These are phyloP conservation scores for Aspergillus kassunensis DNA, from an alignment of 495 filamentous ascomycete species.

Conservation along the genomic window DNA sequence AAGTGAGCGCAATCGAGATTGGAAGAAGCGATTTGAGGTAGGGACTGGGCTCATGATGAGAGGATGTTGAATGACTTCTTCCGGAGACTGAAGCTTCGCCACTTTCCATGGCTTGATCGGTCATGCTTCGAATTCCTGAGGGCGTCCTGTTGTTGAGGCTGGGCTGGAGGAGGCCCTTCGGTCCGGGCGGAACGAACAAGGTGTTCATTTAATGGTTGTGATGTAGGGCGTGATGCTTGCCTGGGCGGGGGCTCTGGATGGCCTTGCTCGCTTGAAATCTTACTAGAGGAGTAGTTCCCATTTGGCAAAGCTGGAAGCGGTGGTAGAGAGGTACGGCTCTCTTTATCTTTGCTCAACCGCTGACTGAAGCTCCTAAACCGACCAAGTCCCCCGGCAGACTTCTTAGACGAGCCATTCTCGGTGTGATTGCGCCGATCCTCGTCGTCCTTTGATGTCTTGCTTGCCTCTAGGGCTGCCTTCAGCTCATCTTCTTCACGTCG, in stretches of 20 bases:
- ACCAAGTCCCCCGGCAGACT: slow-evolving; percentile 39
- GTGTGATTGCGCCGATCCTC: slow-evolving; percentile 41
- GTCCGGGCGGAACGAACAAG: slow-evolving; percentile 8
- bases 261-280: background rate
- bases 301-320: slow-evolving; percentile 20
- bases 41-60: slow-evolving; percentile 20
- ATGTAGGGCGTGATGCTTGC: slow-evolving; percentile 7
- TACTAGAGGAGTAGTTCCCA: background rate
- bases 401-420: slow-evolving; percentile 31
- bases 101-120: slow-evolving; percentile 30
- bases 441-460: slow-evolving; percentile 47
- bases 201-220: slow-evolving; percentile 13
- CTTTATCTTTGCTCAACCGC: slow-evolving; percentile 35
- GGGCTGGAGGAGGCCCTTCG: slow-evolving; percentile 18
- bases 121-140: slow-evolving; percentile 22
- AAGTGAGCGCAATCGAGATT: slow-evolving; percentile 7
- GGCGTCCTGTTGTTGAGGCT: slow-evolving; percentile 24
- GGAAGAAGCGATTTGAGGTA: background rate
- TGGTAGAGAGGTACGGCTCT: slow-evolving; percentile 31
- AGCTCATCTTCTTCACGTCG: slow-evolving; percentile 56
- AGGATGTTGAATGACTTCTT: slow-evolving; percentile 42
- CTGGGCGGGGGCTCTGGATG: slow-evolving; percentile 8
- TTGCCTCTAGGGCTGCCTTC: slow-evolving; percentile 54
- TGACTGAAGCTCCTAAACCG: slow-evolving; percentile 61
- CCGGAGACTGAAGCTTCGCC: slow-evolving; percentile 39